These are phyloP conservation scores for Trametes polyzona DNA, from an alignment of 1,284 basidiomycete genomes.

Conservation along the genomic window DNA sequence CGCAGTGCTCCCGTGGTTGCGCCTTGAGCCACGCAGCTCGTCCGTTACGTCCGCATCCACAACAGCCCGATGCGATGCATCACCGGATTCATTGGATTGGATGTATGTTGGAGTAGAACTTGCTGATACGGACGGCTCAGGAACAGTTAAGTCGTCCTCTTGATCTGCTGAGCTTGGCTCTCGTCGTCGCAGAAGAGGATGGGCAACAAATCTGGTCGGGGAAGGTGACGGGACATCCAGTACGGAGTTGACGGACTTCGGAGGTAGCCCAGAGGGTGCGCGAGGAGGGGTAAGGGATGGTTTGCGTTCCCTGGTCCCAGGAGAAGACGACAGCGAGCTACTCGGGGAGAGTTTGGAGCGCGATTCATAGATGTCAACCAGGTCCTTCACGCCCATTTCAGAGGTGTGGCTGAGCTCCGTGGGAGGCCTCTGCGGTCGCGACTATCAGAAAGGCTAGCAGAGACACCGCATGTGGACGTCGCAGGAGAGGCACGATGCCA, in stretches of 20 bases:
- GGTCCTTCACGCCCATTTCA: constrained; percentile 36
- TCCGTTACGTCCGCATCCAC: constrained; percentile 27
- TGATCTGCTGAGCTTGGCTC: constrained; percentile 30
- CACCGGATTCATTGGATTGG: background rate
- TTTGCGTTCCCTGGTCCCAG: constrained; percentile 1
- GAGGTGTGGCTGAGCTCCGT: background rate
- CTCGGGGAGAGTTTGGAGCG: constrained; percentile 4
- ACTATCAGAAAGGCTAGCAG: background rate
- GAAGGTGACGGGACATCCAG: constrained; percentile 8
- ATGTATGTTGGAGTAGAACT: background rate
- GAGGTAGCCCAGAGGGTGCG: background rate
- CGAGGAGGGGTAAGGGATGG: background rate
- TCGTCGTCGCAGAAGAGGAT: constrained; percentile 30
- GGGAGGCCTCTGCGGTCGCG: background rate
- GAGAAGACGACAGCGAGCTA: constrained; percentile 8
- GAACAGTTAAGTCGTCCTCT: constrained; percentile 23
- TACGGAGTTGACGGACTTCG: background rate
- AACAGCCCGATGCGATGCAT: background rate
- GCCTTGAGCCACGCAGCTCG: constrained; percentile 18
- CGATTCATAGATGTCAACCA: constrained; percentile 36
- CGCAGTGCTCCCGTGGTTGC: background rate
- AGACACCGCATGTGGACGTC: background rate
- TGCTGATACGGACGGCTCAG: constrained; percentile 2
- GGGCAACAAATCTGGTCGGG: constrained; percentile 21
- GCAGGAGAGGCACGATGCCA: background rate